These are phyloP conservation scores for Graphilbum ipis-grandicollis DNA, from an alignment of 2,329 filamentous ascomycete species.

Conservation along the genomic window DNA sequence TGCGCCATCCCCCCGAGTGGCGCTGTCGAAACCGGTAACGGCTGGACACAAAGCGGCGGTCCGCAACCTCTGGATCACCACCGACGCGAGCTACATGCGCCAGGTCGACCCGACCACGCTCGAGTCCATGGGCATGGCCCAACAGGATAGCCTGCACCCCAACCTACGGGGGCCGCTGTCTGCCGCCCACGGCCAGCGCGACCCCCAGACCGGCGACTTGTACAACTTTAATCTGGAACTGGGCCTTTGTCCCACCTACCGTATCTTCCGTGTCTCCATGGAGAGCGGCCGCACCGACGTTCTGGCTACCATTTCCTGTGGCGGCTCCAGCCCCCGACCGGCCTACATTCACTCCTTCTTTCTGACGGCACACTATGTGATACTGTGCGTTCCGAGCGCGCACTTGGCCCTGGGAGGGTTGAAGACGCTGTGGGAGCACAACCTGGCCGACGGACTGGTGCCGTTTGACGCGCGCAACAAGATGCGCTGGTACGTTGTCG, in stretches of 20 bases:
- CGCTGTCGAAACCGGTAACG: slow-evolving; percentile 4
- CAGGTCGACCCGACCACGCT: slow-evolving; percentile 53
- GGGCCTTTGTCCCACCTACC: slow-evolving; percentile 39
- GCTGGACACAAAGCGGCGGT: slow-evolving; percentile 13
- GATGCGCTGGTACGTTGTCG: slow-evolving; percentile 58
- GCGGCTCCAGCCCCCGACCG: slow-evolving; percentile 19
- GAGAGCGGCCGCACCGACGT: slow-evolving; percentile 48
- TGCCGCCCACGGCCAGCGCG: slow-evolving; percentile 53
- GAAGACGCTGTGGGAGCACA: slow-evolving; percentile 44
- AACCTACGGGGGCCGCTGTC: slow-evolving; percentile 49
- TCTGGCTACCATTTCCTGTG: slow-evolving; percentile 33
- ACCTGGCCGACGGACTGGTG: slow-evolving; percentile 50
- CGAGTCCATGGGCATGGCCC: slow-evolving; percentile 49
- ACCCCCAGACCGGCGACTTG: slow-evolving; percentile 55
- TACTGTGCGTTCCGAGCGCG: slow-evolving; percentile 56
- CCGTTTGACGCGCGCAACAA: slow-evolving; percentile 38
- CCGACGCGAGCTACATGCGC: slow-evolving; percentile 39
- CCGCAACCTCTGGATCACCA: slow-evolving; percentile 34
- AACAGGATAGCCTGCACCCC: slow-evolving; percentile 46
- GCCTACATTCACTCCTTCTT: slow-evolving; percentile 79
- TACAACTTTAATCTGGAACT: slow-evolving; percentile 71
- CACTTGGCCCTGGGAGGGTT: slow-evolving; percentile 40
- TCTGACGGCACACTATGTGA: slow-evolving; percentile 50
- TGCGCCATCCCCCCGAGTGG: too few relatives aligned
- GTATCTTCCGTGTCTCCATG: slow-evolving; percentile 49